phyloP scores from a whole-genome alignment of 2,329 filamentous ascomycete genomes.

The Penicillium sp. region DNA sequence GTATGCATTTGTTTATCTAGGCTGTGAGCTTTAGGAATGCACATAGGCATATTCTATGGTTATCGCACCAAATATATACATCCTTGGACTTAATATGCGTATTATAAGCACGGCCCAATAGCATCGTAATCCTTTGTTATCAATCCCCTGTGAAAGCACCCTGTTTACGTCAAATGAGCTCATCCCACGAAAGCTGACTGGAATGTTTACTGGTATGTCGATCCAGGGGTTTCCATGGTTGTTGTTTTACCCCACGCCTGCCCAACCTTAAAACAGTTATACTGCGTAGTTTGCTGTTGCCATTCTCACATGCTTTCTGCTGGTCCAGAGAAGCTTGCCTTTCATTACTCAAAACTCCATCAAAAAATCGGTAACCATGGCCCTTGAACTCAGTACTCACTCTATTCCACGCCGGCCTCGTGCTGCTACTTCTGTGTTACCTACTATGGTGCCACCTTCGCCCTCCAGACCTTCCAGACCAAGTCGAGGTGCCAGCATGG shows the following conservation, averaged over 20 bases:
- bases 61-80: neutral
- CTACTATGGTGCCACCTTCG: conserved; percentile 32
- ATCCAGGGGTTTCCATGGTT: conserved; percentile 33
- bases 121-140: neutral
- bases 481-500: conserved; percentile 33
- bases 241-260: conserved; percentile 17
- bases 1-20: neutral
- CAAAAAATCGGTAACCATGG: conserved; percentile 34
- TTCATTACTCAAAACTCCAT: neutral
- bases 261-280: conserved; percentile 15
- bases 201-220: conserved; percentile 27
- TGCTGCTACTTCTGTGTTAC: conserved; percentile 27
- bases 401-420: conserved; percentile 32
- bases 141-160: neutral
- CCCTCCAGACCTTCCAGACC: conserved; percentile 42
- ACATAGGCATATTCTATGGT: neutral
- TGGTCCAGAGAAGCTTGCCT: conserved; percentile 12
- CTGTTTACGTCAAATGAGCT: conserved; percentile 15
- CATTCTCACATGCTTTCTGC: conserved; percentile 14
- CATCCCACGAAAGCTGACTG: conserved; percentile 11
- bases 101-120: neutral
- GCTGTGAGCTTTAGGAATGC: neutral
- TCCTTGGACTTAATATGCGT: neutral
- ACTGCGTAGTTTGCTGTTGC: conserved; percentile 1
- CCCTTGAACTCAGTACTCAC: conserved; percentile 43